Conservation (phyloP, 495 filamentous ascomycete species). For the Cetradonia linearis region DNA sequence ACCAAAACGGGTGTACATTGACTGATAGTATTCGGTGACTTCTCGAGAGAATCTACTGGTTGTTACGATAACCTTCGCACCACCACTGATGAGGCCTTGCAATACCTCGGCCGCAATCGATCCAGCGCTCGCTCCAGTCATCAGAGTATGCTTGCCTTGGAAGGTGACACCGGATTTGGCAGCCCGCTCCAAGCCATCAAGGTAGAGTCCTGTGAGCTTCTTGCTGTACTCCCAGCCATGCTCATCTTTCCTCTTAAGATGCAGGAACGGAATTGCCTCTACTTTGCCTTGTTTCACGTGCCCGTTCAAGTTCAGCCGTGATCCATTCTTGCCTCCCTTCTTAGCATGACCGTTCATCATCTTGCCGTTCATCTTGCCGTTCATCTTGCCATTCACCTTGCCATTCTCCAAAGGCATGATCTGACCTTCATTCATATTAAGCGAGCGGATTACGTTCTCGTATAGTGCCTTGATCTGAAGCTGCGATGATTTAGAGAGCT, state of each 20-base stretch:
- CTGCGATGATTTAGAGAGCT: slow-evolving; percentile 86
- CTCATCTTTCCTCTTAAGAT: slow-evolving; percentile 87
- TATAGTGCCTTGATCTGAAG: slow-evolving; percentile 92
- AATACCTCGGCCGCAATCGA: slow-evolving; percentile 98
- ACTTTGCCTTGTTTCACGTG: slow-evolving; percentile 70
- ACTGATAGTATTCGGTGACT: slow-evolving; percentile 98
- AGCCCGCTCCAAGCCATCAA: slow-evolving; percentile 82
- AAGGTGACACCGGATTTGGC: slow-evolving; percentile 81
- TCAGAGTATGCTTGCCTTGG: slow-evolving; percentile 89
- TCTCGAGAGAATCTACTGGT: slow-evolving; percentile 93
- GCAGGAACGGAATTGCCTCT: slow-evolving; percentile 95
- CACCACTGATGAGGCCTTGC: slow-evolving; percentile 91
- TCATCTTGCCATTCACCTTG: slow-evolving; percentile 48
- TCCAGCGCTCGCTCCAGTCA: slow-evolving; percentile 96
- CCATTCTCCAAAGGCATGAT: slow-evolving; percentile 76
- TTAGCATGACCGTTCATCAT: slow-evolving; percentile 48
- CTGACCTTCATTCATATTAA: slow-evolving; percentile 95
- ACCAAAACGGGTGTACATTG: slow-evolving; percentile 92
- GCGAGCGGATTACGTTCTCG: slow-evolving; percentile 80
- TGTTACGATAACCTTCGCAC: slow-evolving; percentile 90
- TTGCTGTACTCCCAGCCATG: slow-evolving; percentile 99
- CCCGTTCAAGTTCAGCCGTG: slow-evolving; percentile 37
- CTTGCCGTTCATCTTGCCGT: slow-evolving; percentile 45
- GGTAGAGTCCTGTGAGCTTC: slow-evolving; percentile 83
- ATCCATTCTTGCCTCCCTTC: slow-evolving; percentile 52